Evolutionary conservation across 805 yeast genomes (phyloP).

Genomic region (Kuraishia ogatae): DNA sequence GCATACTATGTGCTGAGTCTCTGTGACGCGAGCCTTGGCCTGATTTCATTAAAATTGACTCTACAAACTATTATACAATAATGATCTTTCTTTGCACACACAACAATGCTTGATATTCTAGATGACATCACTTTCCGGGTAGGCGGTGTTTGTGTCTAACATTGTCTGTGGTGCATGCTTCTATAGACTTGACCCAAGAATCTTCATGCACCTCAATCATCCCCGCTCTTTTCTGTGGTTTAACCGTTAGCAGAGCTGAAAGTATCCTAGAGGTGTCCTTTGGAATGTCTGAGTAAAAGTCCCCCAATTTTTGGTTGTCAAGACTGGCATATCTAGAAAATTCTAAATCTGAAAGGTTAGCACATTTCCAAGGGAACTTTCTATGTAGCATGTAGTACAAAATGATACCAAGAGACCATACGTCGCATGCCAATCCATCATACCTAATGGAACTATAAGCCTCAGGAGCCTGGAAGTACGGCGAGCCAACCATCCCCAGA

Average conservation of each 20-base stretch:
- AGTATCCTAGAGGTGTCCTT: neutral
- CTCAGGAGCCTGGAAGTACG: slow-evolving; percentile 39
- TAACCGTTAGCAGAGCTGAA: neutral
- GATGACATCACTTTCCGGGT: neutral
- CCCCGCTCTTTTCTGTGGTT: neutral
- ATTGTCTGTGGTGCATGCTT: neutral
- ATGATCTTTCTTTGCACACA: too few relatives aligned
- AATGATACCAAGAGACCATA: slow-evolving; percentile 44
- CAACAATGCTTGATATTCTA: too few relatives aligned
- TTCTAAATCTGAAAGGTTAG: slow-evolving; percentile 12
- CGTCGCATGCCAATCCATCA: slow-evolving; percentile 31
- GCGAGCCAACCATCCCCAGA: slow-evolving; percentile 41
- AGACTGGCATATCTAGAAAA: neutral
- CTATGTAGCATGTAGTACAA: slow-evolving; percentile 22
- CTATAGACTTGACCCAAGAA: neutral
- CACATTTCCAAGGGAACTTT: slow-evolving; percentile 40
- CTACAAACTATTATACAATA: too few relatives aligned
- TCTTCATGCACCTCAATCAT: slow-evolving; percentile 3
- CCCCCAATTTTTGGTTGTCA: neutral
- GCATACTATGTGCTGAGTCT: too few relatives aligned
- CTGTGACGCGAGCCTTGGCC: too few relatives aligned
- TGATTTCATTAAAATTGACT: too few relatives aligned
- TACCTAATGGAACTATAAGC: slow-evolving; percentile 26
- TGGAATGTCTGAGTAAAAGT: neutral
- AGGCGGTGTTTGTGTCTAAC: neutral